phyloP scores from a whole-genome alignment of 306 rosid genomes.

The Lagenaria siceraria region DNA sequence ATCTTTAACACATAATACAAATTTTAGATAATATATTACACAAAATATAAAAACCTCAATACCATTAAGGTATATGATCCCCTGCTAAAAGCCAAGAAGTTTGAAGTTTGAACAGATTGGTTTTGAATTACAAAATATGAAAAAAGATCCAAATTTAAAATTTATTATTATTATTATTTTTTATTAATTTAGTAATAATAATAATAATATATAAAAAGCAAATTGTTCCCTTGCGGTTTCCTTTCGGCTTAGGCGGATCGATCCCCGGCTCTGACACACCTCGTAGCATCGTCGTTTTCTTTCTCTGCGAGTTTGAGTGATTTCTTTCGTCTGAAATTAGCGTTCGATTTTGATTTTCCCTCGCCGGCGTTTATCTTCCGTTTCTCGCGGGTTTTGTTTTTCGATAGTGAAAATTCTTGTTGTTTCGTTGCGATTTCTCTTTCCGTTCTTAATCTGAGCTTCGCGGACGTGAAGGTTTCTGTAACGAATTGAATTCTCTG shows the following conservation, averaged over 20 bases:
- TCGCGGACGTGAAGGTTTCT: neutral
- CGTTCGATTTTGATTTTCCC: neutral
- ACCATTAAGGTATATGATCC: too few species aligned
- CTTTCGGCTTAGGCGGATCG: slow-evolving; percentile 2
- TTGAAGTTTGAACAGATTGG: too few species aligned
- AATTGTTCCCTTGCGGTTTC: neutral
- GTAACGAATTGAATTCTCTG: slow-evolving; percentile 2
- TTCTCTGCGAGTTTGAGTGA: neutral
- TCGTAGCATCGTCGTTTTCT: neutral
- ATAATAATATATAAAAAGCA: neutral
- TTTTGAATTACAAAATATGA: too few species aligned
- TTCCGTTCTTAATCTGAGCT: neutral
- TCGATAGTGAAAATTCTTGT: neutral
- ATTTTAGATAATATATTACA: too few species aligned
- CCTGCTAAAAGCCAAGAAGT: too few species aligned
- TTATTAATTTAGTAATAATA: too few species aligned
- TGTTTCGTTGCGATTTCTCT: neutral
- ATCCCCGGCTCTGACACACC: neutral
- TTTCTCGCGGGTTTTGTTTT: neutral
- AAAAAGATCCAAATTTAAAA: too few species aligned
- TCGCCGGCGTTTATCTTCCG: neutral
- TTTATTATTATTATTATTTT: too few species aligned
- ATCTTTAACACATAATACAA: too few species aligned
- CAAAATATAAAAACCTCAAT: too few species aligned
- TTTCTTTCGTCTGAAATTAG: neutral